These are phyloP conservation scores for Ocimum tenuiflorum DNA, from an alignment of 257 asterid genomes.

Conservation along the genomic window DNA sequence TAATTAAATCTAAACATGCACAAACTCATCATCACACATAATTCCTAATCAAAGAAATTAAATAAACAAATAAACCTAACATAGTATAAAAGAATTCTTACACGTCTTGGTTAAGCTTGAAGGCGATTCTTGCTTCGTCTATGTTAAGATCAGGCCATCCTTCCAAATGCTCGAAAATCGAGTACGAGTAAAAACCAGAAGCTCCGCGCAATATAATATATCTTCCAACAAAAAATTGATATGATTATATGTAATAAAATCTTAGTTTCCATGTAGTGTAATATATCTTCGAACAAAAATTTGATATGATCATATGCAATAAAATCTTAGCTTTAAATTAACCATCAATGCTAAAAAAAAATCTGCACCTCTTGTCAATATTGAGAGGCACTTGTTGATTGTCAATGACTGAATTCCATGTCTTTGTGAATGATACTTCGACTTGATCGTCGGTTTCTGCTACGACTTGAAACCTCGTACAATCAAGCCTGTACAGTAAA, in stretches of 20 bases:
- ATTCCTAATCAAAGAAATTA: too few species aligned
- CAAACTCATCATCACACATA: too few species aligned
- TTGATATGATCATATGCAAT: background rate
- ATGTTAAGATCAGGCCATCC: conserved; percentile 71
- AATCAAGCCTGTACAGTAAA: conserved; percentile 29
- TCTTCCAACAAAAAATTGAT: too few species aligned
- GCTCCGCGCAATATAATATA: conserved; percentile 51
- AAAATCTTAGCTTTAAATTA: too few species aligned
- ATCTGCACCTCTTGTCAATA: conserved; percentile 40
- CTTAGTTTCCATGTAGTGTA: too few species aligned
- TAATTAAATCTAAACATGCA: conserved; percentile 46
- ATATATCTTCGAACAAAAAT: too few species aligned
- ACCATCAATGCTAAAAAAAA: too few species aligned
- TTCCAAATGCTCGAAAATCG: conserved; percentile 51
- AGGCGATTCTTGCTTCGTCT: conserved; percentile 56
- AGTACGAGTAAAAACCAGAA: conserved; percentile 66
- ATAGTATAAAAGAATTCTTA: too few species aligned
- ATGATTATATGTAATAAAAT: too few species aligned
- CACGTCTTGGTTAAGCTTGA: conserved; percentile 53
- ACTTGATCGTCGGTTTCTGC: conserved; percentile 30
- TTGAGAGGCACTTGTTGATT: conserved; percentile 32
- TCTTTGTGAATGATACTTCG: conserved; percentile 60
- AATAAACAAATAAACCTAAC: too few species aligned
- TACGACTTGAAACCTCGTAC: conserved; percentile 35
- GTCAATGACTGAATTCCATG: conserved; percentile 25